These are phyloP conservation scores for Piloderma croceum DNA, from an alignment of 768 basidiomycete species.

Conservation along the genomic window DNA sequence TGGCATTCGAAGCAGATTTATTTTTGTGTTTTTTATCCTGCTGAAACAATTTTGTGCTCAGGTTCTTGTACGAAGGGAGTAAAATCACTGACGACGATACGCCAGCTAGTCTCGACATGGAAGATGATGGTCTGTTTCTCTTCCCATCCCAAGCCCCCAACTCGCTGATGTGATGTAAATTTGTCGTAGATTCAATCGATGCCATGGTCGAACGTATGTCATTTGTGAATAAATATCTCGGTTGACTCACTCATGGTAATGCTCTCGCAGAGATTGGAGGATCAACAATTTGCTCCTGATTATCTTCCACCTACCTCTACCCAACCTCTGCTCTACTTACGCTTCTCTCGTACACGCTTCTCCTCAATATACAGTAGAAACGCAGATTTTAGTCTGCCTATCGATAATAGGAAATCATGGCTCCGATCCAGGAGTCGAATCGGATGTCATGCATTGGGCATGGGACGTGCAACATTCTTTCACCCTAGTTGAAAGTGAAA, in stretches of 20 bases:
- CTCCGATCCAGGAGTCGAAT: no score
- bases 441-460: no score
- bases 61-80: slow-evolving; percentile 86
- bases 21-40: no score
- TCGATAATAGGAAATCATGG: no score
- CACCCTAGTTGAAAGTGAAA: no score
- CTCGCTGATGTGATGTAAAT: slow-evolving; percentile 5
- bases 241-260: slow-evolving; percentile 5
- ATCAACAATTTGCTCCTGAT: slow-evolving; percentile 8
- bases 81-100: slow-evolving; percentile 89
- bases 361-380: no score
- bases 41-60: slow-evolving; percentile 35
- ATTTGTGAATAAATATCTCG: slow-evolving; percentile 5
- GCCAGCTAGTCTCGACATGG: slow-evolving; percentile 79
- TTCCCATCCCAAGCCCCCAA: no score
- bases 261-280: slow-evolving; percentile 42
- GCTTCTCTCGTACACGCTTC: slow-evolving; percentile 1
- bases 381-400: no score
- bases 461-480: no score
- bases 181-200: slow-evolving; percentile 76
- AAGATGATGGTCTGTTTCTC: slow-evolving; percentile 69
- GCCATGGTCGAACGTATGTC: slow-evolving; percentile 94
- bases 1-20: no score
- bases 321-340: background rate
- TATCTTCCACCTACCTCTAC: slow-evolving; percentile 1